A percentile compares a stretch with the other conserved stretches of the same genome.
Evolutionary conservation across 805 yeast genomes (phyloP).

Genomic region (Wickerhamomyces chaumierensis): DNA sequence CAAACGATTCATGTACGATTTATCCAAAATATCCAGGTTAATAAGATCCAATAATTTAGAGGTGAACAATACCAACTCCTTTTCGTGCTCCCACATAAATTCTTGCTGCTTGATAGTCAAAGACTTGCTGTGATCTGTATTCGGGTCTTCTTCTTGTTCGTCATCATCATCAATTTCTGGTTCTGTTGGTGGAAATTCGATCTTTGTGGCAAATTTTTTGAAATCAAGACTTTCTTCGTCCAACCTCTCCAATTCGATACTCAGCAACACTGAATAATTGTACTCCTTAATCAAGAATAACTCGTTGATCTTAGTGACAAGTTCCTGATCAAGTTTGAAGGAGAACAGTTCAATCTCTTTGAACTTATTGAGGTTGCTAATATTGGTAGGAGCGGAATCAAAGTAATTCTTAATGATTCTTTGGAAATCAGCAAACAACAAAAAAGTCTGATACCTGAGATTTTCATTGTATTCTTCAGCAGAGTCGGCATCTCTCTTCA

Average conservation of each 20-base stretch:
- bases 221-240: slow-evolving; percentile 37
- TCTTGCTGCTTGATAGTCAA: too few relatives aligned
- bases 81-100: slow-evolving; percentile 28
- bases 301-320: slow-evolving; percentile 25
- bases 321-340: slow-evolving; percentile 18
- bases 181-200: too few relatives aligned
- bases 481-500: not conserved
- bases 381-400: slow-evolving; percentile 21
- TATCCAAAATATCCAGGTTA: slow-evolving; percentile 20
- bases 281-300: slow-evolving; percentile 40
- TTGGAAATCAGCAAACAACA: slow-evolving; percentile 17
- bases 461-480: slow-evolving; percentile 1
- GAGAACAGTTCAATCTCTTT: slow-evolving; percentile 13
- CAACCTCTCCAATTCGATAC: slow-evolving; percentile 33
- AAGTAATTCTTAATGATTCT: slow-evolving; percentile 21
- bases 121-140: too few relatives aligned
- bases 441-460: slow-evolving; percentile 14
- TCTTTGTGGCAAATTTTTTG: not conserved
- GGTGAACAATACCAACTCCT: slow-evolving; percentile 28
- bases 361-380: slow-evolving; percentile 12
- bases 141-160: too few relatives aligned
- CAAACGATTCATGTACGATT: slow-evolving; percentile 21
- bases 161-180: slow-evolving; percentile 8
- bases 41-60: slow-evolving; percentile 27
- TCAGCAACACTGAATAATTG: slow-evolving; percentile 25